A percentile compares a stretch with the other conserved stretches of the same genome.
phyloP scores from a whole-genome alignment of 192 early-diverging fungal species.

The Coemansia aciculifera region DNA sequence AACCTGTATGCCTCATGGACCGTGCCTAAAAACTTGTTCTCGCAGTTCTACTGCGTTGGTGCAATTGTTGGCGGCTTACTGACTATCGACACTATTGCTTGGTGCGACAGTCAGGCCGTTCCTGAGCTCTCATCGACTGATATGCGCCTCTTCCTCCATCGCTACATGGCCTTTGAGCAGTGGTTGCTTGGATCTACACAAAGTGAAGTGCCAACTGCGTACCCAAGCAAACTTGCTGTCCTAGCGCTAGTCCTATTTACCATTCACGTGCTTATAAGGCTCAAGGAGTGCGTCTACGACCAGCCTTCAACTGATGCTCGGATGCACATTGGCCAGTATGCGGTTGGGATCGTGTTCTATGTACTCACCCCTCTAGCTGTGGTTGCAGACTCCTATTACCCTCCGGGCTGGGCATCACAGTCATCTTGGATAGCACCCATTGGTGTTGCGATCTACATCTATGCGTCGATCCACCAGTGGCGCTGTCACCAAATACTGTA shows the following conservation, averaged over 20 bases:
- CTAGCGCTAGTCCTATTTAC: slow-evolving; percentile 30
- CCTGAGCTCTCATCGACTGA: background rate
- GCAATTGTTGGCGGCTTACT: slow-evolving; percentile 13
- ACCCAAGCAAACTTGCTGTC: slow-evolving; percentile 3
- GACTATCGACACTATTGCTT: slow-evolving; percentile 20
- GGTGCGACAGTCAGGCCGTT: background rate
- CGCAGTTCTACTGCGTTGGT: slow-evolving; percentile 42
- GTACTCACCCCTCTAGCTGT: slow-evolving; percentile 39
- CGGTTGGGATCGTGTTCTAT: slow-evolving; percentile 67
- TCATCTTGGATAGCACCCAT: slow-evolving; percentile 8
- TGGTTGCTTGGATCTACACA: background rate
- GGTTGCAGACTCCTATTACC: slow-evolving; percentile 24
- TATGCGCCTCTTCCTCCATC: background rate
- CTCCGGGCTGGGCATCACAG: slow-evolving; percentile 5
- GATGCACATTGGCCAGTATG: slow-evolving; percentile 67
- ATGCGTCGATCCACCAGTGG: slow-evolving; percentile 66
- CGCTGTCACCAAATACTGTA: slow-evolving; percentile 67
- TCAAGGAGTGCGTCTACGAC: slow-evolving; percentile 34
- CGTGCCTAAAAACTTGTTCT: slow-evolving; percentile 39
- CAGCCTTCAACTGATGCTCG: slow-evolving; percentile 34
- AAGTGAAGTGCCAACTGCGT: background rate
- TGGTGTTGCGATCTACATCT: slow-evolving; percentile 53
- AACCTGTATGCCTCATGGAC: slow-evolving; percentile 17
- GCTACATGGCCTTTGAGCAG: background rate
- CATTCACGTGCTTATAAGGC: slow-evolving; percentile 30